Percentiles rank a stretch among this genome's conserved stretches.
Evolutionary conservation across 306 rosid genomes (phyloP).

Genomic region (Malus asiatica): DNA sequence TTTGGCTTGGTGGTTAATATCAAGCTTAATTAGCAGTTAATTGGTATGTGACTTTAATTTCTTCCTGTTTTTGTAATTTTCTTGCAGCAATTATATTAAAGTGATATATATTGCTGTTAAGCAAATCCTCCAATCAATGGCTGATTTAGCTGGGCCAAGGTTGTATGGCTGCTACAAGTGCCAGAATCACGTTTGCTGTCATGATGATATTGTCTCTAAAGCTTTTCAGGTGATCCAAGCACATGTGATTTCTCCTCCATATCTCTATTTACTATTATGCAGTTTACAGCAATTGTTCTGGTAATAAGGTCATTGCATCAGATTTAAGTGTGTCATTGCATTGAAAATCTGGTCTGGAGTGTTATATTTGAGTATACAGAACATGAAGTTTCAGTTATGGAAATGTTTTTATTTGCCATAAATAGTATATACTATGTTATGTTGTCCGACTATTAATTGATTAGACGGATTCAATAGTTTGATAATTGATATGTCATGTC

Average conservation of each 20-base stretch:
- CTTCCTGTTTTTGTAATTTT: neutral
- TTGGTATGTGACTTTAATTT: neutral
- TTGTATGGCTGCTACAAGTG: slow-evolving; percentile 67
- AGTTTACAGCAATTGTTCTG: neutral
- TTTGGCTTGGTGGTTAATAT: slow-evolving; percentile 3
- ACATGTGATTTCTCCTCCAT: neutral
- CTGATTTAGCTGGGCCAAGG: slow-evolving; percentile 30
- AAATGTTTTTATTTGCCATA: neutral
- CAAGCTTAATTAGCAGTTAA: slow-evolving; percentile 7
- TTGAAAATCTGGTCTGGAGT: neutral
- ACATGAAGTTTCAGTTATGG: neutral
- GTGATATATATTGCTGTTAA: slow-evolving; percentile 4
- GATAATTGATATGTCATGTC: neutral
- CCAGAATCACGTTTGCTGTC: slow-evolving; percentile 50
- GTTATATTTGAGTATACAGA: neutral
- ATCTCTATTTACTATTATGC: neutral
- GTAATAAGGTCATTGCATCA: neutral
- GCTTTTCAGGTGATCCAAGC: slow-evolving; percentile 47
- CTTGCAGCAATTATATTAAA: slow-evolving; percentile 1
- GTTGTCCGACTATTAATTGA: neutral
- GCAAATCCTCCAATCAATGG: slow-evolving; percentile 40
- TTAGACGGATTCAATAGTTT: too few relatives aligned
- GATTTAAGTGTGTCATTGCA: neutral
- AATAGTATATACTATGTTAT: neutral
- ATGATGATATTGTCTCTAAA: slow-evolving; percentile 64